Percentiles rank a stretch among this genome's conserved stretches.
These are phyloP conservation scores for Spathaspora gorwiae DNA, from an alignment of 805 yeast genomes.

Conservation along the genomic window DNA sequence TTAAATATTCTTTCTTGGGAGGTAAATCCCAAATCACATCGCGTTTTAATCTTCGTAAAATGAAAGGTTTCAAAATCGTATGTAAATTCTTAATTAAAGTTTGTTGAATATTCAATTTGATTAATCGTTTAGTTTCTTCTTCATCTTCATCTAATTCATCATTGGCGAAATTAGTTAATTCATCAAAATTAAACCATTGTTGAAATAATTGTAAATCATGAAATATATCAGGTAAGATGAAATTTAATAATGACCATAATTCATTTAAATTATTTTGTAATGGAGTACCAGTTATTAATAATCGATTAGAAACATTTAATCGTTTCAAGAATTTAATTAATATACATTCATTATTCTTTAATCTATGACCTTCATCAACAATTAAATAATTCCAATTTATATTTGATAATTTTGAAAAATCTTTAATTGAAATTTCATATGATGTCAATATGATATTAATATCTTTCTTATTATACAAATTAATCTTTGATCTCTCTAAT, in stretches of 20 bases:
- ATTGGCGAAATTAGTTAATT: constrained; percentile 35
- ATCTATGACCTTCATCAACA: constrained; percentile 94
- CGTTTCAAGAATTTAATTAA: constrained; percentile 68
- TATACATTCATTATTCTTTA: constrained; percentile 78
- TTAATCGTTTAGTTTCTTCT: constrained; percentile 43
- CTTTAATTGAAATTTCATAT: constrained; percentile 75
- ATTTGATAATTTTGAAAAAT: constrained; percentile 49
- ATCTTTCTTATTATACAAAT: constrained; percentile 17
- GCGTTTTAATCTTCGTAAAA: constrained; percentile 74
- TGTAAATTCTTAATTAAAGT: constrained; percentile 74
- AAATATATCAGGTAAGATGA: constrained; percentile 88
- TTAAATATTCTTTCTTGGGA: constrained; percentile 82
- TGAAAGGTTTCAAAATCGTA: constrained; percentile 82
- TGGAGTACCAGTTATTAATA: constrained; percentile 93
- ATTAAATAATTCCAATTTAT: constrained; percentile 76
- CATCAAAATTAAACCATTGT: constrained; percentile 88
- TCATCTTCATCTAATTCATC: constrained; percentile 24
- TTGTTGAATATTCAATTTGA: constrained; percentile 49
- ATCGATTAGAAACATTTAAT: constrained; percentile 63
- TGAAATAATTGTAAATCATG: constrained; percentile 86
- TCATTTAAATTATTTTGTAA: constrained; percentile 87
- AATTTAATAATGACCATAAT: constrained; percentile 87
- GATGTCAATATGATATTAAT: constrained; percentile 68
- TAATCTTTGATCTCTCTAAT: constrained; percentile 45
- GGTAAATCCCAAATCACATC: constrained; percentile 71